Base-by-base conservation (phyloP, 202 grass and related monocot species). In the Eragrostis tef region DNA sequence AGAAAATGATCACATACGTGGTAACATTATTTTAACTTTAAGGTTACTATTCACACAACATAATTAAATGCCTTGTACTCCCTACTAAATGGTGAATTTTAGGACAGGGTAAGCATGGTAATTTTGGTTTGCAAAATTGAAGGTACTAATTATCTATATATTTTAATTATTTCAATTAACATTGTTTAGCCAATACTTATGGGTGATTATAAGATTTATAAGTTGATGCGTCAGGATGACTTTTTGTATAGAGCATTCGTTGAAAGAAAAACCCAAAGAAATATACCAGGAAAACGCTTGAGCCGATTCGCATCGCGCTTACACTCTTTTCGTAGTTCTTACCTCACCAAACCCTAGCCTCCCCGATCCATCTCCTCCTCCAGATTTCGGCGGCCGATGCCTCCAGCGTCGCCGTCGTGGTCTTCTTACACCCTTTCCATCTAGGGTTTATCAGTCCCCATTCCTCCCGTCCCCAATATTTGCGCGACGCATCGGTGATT, bases 271-370 rank as follows among this genome's bases (percentile, higher is more conserved):
- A 57, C n/a, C 3, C 11, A 11, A 13, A 60, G 21, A 26, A 59
- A 26, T 61, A 74, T 41, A 26, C 50, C 8, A 79, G 44, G 60
- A 9, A 77, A 86, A 82, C 59, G 83, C 67, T 50, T 41, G 43
- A 79, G 52, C 61, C 60, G 63, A 78, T 82, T 60, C 73, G 44
- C 81, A 64, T 67, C 78, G 34, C 71, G 25, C 76, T 59, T 44
- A 67, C 64, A 25, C 24, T 47, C 43, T 57, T 53, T 45, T 61
- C 46, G 9, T 39, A 68, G 49, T 85, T 71, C 59, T 61, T 85
- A 39, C 70, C 77, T 50, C 66, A 31, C 60, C 84, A 86, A 90
- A 90, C 88, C 88, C 88, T 90, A 90, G 88, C 68, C 69, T 44
- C 64, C 26, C 68, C 54, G 74, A 83, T 90, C 84, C 69, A 69